Conservation (phyloP, 768 basidiomycete genomes). For the Crucibulum laeve region DNA sequence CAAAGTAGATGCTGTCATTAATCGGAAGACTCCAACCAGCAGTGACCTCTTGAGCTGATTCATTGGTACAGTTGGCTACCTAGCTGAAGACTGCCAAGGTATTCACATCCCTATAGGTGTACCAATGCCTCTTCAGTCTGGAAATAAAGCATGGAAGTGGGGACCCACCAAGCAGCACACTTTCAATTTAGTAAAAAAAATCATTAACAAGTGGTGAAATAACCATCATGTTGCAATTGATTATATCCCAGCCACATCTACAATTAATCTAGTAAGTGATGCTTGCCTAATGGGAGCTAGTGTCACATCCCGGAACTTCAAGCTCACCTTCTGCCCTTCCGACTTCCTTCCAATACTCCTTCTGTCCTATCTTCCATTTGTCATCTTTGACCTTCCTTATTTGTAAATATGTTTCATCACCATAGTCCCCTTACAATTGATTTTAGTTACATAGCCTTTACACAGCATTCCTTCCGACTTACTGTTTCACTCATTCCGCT, state of each 20-base stretch:
- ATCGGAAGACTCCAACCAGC: conserved; percentile 21
- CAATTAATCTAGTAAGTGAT: neutral
- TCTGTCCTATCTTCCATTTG: no score
- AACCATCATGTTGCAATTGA: neutral
- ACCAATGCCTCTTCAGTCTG: neutral
- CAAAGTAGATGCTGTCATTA: conserved; percentile 29
- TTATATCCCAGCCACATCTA: neutral
- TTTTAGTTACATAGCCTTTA: no score
- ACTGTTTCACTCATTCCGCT: no score
- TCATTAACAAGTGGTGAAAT: neutral
- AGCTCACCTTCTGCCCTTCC: no score
- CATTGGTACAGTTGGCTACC: conserved; percentile 29
- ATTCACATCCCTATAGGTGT: conserved; percentile 24
- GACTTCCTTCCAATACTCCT: no score
- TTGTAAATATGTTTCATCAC: no score
- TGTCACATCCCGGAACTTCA: no score
- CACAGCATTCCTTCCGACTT: no score
- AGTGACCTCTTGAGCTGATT: conserved; percentile 25
- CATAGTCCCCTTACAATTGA: no score
- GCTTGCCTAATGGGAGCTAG: neutral
- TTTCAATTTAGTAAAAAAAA: neutral
- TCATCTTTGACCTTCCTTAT: no score
- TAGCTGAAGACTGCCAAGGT: conserved; percentile 17
- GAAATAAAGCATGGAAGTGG: neutral
- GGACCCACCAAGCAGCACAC: neutral